Evolutionary conservation across 768 basidiomycete species (phyloP), one percentile per base, ranked within the genome.

Genomic region (Psilocybe subaeruginosa): DNA sequence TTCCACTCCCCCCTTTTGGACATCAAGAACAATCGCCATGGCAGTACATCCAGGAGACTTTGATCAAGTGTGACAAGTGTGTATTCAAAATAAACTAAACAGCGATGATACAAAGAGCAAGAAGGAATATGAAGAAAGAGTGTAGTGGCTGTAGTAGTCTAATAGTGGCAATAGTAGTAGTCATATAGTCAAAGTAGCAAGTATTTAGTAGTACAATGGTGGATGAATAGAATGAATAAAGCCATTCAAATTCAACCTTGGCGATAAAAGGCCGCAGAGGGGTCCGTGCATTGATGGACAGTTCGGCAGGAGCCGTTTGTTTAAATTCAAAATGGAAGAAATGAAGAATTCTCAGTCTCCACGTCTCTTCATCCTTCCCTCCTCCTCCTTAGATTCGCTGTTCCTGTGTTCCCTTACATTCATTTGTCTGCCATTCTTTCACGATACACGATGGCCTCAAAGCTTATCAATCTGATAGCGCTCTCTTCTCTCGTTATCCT

Each of bases 401-500:
- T 49, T 33, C 33, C 9, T 14, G 29, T 43, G 65, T 58, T 52
- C 60, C 58, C 64, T 60, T 63, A 68, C 59, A 64, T 65, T 64
- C 68, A 64, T 68, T 69, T 62, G 63, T 66, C 64, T 63, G 68
- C 68, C 69, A 64, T 65, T 73, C 70, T 50, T 67, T 72, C 61
- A 61, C 60, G 60, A 62, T 58, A 55, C 54, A 61, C 66, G 51
- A 86, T 86, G 83, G 79, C 84, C 46, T 46, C 75, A 60, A 88
- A 83, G 64, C 69, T 89, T 51, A 68, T 89, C 69, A 82, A 82
- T 68, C 72, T 91, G 62, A 29, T 92, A 56, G 82, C 89, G 19
- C 62, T 92, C 43, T 76, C 84, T 14, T 77, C 86, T 27, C 69
- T 92, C 55, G 82, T 86, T 19, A 67, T 91, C 63, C 60, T 91